Conservation (phyloP, 305 asterid species). For the Withania somnifera region DNA sequence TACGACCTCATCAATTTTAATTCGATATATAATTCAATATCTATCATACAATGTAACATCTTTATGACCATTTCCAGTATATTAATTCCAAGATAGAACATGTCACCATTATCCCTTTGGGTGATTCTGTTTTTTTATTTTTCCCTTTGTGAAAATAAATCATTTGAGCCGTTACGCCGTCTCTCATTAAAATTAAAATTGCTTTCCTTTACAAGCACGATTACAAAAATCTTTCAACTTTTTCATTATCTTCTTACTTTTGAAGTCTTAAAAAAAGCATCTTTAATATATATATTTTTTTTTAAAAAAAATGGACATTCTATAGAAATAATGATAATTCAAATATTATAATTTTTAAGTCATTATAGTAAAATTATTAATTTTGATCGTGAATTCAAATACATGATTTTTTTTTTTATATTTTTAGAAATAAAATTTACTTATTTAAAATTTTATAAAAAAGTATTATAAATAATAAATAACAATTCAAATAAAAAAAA, state of each 20-base stretch:
- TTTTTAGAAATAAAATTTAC: no score
- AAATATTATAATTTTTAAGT: no score
- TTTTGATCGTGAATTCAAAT: no score
- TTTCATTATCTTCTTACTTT: not conserved
- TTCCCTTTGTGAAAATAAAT: not conserved
- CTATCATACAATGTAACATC: no score
- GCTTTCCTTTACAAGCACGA: constrained; percentile 7
- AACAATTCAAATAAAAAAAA: no score
- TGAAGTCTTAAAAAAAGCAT: not conserved
- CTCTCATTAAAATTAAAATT: not conserved
- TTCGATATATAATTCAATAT: no score
- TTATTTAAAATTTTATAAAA: no score
- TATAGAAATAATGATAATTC: not conserved
- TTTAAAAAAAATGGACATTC: not conserved
- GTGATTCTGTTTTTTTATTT: not conserved
- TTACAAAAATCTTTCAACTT: not conserved
- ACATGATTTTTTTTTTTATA: no score
- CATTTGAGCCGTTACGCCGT: not conserved
- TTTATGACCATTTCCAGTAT: no score
- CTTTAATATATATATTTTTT: not conserved
- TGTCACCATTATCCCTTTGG: not conserved
- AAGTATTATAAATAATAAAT: no score
- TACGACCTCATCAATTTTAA: no score
- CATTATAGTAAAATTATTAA: not conserved
- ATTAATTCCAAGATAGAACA: not conserved